phyloP scores from a whole-genome alignment of 75 land plant species.

The Ceratopteris richardii region DNA sequence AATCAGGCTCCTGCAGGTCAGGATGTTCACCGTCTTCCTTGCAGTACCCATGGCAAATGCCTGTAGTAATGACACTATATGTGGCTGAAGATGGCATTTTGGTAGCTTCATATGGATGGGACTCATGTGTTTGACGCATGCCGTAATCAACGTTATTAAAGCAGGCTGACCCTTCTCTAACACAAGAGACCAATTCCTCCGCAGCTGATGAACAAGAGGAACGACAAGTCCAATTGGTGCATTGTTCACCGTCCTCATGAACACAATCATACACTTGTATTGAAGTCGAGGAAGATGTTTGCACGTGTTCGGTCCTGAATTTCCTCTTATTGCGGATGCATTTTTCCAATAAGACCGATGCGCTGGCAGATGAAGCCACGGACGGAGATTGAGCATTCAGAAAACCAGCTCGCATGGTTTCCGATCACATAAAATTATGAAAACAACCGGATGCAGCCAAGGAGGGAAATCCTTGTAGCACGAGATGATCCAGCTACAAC shows the following conservation, averaged over 20 bases:
- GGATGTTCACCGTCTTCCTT: constrained; percentile 28
- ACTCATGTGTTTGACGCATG: background rate
- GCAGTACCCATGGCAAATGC: constrained; percentile 16
- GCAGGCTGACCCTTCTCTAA: constrained; percentile 7
- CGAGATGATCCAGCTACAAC: no score
- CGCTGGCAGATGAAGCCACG: background rate
- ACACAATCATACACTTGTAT: no score
- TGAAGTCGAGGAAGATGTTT: background rate
- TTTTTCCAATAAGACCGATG: constrained; percentile 29
- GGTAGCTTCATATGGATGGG: background rate
- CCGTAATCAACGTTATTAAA: constrained; percentile 14
- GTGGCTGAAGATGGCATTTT: constrained; percentile 3
- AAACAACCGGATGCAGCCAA: no score
- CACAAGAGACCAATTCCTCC: constrained; percentile 17
- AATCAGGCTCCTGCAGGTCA: constrained; percentile 48
- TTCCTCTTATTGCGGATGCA: constrained; percentile 75
- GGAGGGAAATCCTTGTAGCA: no score
- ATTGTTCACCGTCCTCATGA: no score
- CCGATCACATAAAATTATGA: no score
- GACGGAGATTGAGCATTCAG: background rate
- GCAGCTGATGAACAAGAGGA: background rate
- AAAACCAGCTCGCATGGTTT: background rate
- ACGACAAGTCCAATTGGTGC: background rate
- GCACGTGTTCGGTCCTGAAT: constrained; percentile 46
- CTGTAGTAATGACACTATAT: background rate